Conservation (phyloP, 495 filamentous ascomycete genomes). For the Annulohypoxylon bovei region DNA sequence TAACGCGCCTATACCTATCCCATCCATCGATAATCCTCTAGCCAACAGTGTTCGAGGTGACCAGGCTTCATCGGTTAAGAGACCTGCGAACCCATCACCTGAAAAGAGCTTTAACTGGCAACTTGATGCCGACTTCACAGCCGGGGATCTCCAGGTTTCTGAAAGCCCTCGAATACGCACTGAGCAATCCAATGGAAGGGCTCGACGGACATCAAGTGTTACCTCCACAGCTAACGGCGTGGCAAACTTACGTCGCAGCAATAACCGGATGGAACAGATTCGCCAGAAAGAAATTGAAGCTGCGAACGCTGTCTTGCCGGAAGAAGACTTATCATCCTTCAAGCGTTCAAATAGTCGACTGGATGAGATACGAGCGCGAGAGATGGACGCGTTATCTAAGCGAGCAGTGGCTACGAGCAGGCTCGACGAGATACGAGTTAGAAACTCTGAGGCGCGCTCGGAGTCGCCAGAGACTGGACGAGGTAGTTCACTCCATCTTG, state of each 20-base stretch:
- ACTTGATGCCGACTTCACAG: slow-evolving; percentile 71
- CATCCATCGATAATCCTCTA: slow-evolving; percentile 58
- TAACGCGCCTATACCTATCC: slow-evolving; percentile 52
- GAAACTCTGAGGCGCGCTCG: slow-evolving; percentile 55
- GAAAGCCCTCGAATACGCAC: slow-evolving; percentile 63
- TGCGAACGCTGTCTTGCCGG: slow-evolving; percentile 38
- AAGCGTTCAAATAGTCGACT: slow-evolving; percentile 51
- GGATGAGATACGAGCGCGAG: slow-evolving; percentile 66
- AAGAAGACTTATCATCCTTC: slow-evolving; percentile 26
- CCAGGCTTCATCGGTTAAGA: slow-evolving; percentile 46
- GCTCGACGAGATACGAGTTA: slow-evolving; percentile 67
- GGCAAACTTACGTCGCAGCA: slow-evolving; percentile 34
- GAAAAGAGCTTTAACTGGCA: slow-evolving; percentile 66
- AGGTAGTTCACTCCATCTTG: slow-evolving; percentile 11
- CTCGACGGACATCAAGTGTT: slow-evolving; percentile 13
- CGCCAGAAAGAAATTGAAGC: slow-evolving; percentile 52
- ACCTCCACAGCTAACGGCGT: slow-evolving; percentile 20
- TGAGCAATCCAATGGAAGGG: slow-evolving; percentile 20
- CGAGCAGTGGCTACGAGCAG: slow-evolving; percentile 67
- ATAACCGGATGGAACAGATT: slow-evolving; percentile 56
- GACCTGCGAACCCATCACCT: slow-evolving; percentile 55
- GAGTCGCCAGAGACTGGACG: slow-evolving; percentile 40
- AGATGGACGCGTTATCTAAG: slow-evolving; percentile 67
- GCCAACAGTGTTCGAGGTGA: slow-evolving; percentile 47
- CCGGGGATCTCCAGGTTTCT: slow-evolving; percentile 67